Percentiles rank a stretch among this genome's conserved stretches.
These are phyloP conservation scores for Termitomyces titanicus DNA, from an alignment of 768 basidiomycete species.

Conservation along the genomic window DNA sequence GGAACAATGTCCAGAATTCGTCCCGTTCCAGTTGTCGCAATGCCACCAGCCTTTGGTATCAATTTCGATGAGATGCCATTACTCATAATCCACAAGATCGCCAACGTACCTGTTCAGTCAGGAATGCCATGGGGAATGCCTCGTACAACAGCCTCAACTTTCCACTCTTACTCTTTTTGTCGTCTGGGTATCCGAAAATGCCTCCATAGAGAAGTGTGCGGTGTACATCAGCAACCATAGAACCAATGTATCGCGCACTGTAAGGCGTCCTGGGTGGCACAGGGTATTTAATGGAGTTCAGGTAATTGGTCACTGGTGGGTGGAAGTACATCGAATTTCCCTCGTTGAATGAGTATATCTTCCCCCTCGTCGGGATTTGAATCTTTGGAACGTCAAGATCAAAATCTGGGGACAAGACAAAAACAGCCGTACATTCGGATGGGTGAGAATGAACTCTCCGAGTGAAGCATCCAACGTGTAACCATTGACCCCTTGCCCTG, in stretches of 20 bases:
- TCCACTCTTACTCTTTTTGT: conserved; percentile 96
- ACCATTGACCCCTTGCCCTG: conserved; percentile 94
- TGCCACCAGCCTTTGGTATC: conserved; percentile 76
- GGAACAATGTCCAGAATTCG: conserved; percentile 91
- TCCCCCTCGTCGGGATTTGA: conserved; percentile 88
- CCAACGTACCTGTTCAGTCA: conserved; percentile 79
- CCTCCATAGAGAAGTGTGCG: conserved; percentile 95
- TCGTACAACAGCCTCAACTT: conserved; percentile 95
- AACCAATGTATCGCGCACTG: conserved; percentile 91
- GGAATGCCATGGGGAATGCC: conserved; percentile 96
- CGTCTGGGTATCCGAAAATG: conserved; percentile 97
- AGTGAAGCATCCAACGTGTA: conserved; percentile 95
- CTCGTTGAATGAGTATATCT: conserved; percentile 99
- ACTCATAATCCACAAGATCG: background rate
- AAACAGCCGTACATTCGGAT: conserved; percentile 69
- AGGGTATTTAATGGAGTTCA: conserved; percentile 91
- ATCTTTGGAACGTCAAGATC: conserved; percentile 48
- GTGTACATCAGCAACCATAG: conserved; percentile 99
- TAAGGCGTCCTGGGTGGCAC: conserved; percentile 76
- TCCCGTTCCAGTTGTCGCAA: conserved; percentile 93
- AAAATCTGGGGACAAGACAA: background rate
- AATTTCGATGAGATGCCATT: conserved; percentile 6
- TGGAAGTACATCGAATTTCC: conserved; percentile 96
- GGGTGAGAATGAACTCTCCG: conserved; percentile 98
- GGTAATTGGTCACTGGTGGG: conserved; percentile 73